phyloP scores from a whole-genome alignment of 1,284 basidiomycete genomes.

The Boletus semigastroideus region DNA sequence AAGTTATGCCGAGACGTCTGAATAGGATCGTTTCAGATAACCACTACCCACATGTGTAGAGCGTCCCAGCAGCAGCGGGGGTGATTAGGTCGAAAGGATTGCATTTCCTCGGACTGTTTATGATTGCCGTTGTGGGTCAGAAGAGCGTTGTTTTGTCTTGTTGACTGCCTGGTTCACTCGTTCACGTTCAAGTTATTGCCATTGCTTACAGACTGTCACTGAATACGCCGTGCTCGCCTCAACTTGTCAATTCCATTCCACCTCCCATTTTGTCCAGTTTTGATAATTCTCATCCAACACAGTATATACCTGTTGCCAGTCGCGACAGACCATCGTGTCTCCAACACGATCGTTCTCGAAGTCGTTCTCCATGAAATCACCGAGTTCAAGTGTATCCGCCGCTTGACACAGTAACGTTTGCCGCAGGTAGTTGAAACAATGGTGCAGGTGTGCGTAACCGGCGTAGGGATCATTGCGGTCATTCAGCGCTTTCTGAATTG shows the following conservation, averaged over 20 bases:
- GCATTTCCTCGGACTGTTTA: too few relatives aligned
- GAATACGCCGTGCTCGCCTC: neutral
- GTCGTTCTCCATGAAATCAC: constrained; percentile 28
- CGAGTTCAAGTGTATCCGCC: constrained; percentile 30
- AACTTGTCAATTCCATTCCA: constrained; percentile 15
- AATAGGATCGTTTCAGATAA: neutral
- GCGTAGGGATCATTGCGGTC: constrained; percentile 11
- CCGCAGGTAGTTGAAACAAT: constrained; percentile 18
- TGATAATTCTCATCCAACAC: constrained; percentile 11
- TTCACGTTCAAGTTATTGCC: too few relatives aligned
- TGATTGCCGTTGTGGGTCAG: too few relatives aligned
- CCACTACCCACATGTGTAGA: constrained; percentile 6
- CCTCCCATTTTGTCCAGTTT: constrained; percentile 10
- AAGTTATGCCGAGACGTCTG: too few relatives aligned
- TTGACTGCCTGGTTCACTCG: too few relatives aligned
- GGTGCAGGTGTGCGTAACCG: constrained; percentile 16
- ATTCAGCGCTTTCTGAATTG: constrained; percentile 11
- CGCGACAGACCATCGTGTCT: constrained; percentile 30
- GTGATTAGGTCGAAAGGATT: too few relatives aligned
- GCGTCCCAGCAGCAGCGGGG: constrained; percentile 25
- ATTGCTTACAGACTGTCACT: constrained; percentile 29
- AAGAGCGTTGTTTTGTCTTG: too few relatives aligned
- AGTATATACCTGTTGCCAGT: constrained; percentile 28
- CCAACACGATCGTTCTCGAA: constrained; percentile 16
- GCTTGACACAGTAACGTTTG: constrained; percentile 32